phyloP scores from a whole-genome alignment of 2,329 filamentous ascomycete genomes.

The Phialemoniopsis sp. region DNA sequence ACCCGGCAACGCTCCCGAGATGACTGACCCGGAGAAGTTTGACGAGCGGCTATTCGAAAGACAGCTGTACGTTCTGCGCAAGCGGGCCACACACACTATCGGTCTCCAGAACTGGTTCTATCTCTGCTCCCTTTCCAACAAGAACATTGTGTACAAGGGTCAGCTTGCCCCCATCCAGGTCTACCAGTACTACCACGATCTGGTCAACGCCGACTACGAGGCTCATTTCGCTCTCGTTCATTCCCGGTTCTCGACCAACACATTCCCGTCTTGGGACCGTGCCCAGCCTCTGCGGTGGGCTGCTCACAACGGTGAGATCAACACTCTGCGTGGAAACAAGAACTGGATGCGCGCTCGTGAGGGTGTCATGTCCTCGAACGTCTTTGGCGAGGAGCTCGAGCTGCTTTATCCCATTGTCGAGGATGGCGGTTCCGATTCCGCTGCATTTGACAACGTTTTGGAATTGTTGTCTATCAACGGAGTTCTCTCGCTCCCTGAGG shows the following conservation, averaged over 20 bases:
- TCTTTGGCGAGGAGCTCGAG: slow-evolving; percentile 91
- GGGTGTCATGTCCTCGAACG: slow-evolving; percentile 86
- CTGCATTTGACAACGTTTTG: slow-evolving; percentile 94
- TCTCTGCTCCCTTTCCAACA: slow-evolving; percentile 91
- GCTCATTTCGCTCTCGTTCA: slow-evolving; percentile 95
- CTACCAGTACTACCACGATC: slow-evolving; percentile 96
- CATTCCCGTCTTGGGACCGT: slow-evolving; percentile 96
- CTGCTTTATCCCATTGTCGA: slow-evolving; percentile 90
- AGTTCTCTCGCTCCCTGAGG: slow-evolving; percentile 89
- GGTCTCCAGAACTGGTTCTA: slow-evolving; percentile 99
- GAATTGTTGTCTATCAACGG: slow-evolving; percentile 94
- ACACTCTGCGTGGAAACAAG: slow-evolving; percentile 95
- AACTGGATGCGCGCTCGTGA: slow-evolving; percentile 99
- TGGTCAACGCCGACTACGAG: slow-evolving; percentile 96
- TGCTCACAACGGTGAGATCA: slow-evolving; percentile 98
- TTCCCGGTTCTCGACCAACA: slow-evolving; percentile 97
- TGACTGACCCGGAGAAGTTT: slow-evolving; percentile 74
- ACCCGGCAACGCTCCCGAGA: slow-evolving; percentile 71
- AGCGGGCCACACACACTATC: slow-evolving; percentile 91
- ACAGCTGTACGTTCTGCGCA: slow-evolving; percentile 90
- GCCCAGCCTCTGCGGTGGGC: slow-evolving; percentile 95
- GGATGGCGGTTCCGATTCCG: slow-evolving; percentile 93
- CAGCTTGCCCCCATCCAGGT: slow-evolving; percentile 92
- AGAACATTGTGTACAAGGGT: slow-evolving; percentile 99
- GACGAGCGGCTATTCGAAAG: slow-evolving; percentile 85